phyloP scores from a whole-genome alignment of 2,329 filamentous ascomycete genomes.

The Exophiala phaeomuriformis region DNA sequence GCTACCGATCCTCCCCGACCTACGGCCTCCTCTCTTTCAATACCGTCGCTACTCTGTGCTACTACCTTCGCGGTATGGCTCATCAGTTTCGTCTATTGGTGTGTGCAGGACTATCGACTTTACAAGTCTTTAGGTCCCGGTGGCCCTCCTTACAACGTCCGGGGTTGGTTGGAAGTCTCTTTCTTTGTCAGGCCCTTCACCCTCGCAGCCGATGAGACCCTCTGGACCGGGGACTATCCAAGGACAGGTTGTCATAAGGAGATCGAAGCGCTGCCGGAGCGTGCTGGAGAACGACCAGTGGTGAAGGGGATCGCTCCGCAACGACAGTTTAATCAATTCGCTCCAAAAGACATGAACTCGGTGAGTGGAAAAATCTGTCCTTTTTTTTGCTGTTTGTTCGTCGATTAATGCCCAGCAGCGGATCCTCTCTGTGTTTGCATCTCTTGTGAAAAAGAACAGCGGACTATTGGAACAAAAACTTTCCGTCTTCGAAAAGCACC shows the following conservation, averaged over 20 bases:
- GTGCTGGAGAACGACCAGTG: constrained; percentile 56
- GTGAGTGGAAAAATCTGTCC: constrained; percentile 6
- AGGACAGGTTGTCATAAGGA: constrained; percentile 15
- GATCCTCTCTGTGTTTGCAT: constrained; percentile 14
- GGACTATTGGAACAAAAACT: constrained; percentile 14
- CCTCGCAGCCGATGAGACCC: constrained; percentile 9
- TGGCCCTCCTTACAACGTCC: constrained; percentile 33
- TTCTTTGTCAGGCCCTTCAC: constrained; percentile 21
- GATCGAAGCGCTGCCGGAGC: constrained; percentile 54
- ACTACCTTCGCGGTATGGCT: constrained; percentile 5
- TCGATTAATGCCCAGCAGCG: constrained; percentile 41
- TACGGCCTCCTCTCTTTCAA: constrained; percentile 5
- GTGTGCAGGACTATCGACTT: constrained; percentile 31
- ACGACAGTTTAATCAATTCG: constrained; percentile 64
- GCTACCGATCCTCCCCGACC: constrained; percentile 16
- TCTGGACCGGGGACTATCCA: constrained; percentile 19
- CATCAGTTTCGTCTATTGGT: constrained; percentile 12
- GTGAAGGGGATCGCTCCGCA: constrained; percentile 76
- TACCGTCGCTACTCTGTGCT: constrained; percentile 5
- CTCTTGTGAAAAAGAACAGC: constrained; percentile 14
- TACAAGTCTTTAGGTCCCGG: constrained; percentile 35
- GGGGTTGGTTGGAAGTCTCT: constrained; percentile 31
- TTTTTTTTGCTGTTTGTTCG: not conserved
- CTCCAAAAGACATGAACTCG: constrained; percentile 43
- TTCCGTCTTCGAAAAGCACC: constrained; percentile 17